These are phyloP conservation scores for Exophiala sp. DNA, from an alignment of 2,329 filamentous ascomycete genomes.

Conservation along the genomic window DNA sequence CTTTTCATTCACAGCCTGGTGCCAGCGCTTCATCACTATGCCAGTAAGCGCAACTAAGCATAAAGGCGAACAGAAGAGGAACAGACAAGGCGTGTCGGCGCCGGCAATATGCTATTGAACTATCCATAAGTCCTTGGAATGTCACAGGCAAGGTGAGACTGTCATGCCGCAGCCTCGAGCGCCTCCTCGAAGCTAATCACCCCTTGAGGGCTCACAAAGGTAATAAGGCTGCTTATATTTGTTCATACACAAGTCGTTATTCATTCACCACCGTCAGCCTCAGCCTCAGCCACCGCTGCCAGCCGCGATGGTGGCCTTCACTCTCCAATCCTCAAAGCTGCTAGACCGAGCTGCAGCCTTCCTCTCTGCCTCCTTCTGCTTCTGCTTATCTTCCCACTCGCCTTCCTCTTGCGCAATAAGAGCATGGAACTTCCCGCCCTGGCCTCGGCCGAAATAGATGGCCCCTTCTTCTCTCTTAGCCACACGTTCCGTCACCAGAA, in stretches of 20 bases:
- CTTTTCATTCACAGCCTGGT: not conserved
- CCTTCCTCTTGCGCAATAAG: constrained; percentile 48
- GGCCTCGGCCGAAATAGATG: constrained; percentile 48
- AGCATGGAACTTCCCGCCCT: constrained; percentile 47
- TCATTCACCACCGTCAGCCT: not conserved
- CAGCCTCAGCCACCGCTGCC: constrained; percentile 27
- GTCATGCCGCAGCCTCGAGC: too few relatives aligned
- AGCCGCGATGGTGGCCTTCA: constrained; percentile 33
- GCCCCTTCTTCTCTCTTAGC: constrained; percentile 56
- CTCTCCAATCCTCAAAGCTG: constrained; percentile 44
- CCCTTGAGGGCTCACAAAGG: too few relatives aligned
- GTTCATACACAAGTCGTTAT: not conserved
- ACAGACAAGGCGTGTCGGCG: too few relatives aligned
- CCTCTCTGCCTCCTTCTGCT: constrained; percentile 28
- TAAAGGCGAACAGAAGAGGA: too few relatives aligned
- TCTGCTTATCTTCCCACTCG: constrained; percentile 43
- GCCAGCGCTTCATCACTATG: not conserved
- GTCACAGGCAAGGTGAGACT: too few relatives aligned
- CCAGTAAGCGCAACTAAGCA: too few relatives aligned
- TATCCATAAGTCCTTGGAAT: too few relatives aligned
- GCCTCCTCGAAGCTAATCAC: too few relatives aligned
- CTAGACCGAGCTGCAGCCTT: constrained; percentile 25
- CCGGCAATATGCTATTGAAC: too few relatives aligned
- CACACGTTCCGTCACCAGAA: constrained; percentile 65
- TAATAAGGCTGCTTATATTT: not conserved